phyloP scores from a whole-genome alignment of 352 stramenopile genomes.

The Phytophthora meadii region DNA sequence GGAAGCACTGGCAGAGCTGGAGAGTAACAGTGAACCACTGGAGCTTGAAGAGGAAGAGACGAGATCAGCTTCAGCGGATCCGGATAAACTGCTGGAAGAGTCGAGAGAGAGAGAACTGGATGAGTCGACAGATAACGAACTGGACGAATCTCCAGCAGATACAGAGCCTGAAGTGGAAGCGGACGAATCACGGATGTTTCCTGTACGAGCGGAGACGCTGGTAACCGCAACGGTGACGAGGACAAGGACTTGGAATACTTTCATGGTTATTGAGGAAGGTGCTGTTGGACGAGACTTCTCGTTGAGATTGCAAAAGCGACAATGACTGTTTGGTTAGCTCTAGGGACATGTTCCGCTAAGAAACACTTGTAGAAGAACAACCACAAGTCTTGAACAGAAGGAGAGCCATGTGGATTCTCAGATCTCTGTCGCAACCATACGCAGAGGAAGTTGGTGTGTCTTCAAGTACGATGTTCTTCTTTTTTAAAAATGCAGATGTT shows the following conservation, averaged over 20 bases:
- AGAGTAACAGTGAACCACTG: constrained; percentile 5
- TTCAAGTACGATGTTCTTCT: background rate
- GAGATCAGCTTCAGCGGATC: background rate
- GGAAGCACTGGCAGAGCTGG: constrained; percentile 10
- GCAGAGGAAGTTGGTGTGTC: too few relatives aligned
- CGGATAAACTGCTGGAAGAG: background rate
- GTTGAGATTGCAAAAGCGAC: constrained; percentile 5
- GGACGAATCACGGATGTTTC: constrained; percentile 7
- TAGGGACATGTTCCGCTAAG: constrained; percentile 2
- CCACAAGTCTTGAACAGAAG: constrained; percentile 2
- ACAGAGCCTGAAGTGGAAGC: constrained; percentile 12
- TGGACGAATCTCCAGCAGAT: constrained; percentile 15
- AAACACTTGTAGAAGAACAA: constrained; percentile 5
- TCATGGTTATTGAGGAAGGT: constrained; percentile 12
- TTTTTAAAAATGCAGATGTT: constrained; percentile 7
- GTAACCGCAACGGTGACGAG: constrained; percentile 7
- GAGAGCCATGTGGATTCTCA: constrained; percentile 2
- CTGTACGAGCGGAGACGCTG: constrained; percentile 1
- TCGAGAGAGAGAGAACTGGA: constrained; percentile 8
- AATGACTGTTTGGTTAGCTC: background rate
- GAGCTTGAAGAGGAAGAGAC: constrained; percentile 6
- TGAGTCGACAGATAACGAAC: background rate
- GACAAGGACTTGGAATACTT: constrained; percentile 10
- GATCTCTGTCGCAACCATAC: too few relatives aligned
- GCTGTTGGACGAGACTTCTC: background rate